Evolutionary conservation across 495 filamentous ascomycete genomes (phyloP), one percentile per base, ranked within the genome.

Genomic region (Cryomyces minteri): DNA sequence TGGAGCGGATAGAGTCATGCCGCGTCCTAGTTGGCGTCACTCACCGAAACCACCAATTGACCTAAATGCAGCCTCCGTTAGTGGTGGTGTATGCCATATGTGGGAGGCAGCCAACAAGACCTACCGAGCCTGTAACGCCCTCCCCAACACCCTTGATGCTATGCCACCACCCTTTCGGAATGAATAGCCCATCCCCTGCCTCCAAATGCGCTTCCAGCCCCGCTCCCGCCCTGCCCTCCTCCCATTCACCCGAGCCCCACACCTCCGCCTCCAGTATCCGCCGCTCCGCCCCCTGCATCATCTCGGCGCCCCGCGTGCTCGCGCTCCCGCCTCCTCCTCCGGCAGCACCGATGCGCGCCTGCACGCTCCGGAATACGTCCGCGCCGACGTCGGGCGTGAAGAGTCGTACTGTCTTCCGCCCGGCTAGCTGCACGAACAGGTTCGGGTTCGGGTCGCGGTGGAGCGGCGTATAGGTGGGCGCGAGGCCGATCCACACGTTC

Each of bases 161-260:
- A 70, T 98, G 90, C 90, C 90, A 98, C 86, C 87, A 98, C 9
- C 84, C 85, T 48, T 73, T 76, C 0, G 88, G 90, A 45, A 98
- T 88, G 57, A 88, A 95, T 38, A 96, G 47, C 0, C 68, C 76
- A 67, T 95, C 87, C 0, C 82, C 79, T 10, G 69, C 62, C 3
- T 61, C 57, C 32, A 94, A 52, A n/a, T 53, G 46, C 8, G 70
- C 78, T 51, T 90, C 77, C 49, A 62, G 68, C 4, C 68, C 70
- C 31, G 54, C 48, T 53, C 58, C 51, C 9, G 9, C 9, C 12
- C 9, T 14, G 2, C 51, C 61, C 4, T 45, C 31, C 4, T 58
- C 55, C 28, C 50, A 48, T 31, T 50, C 48, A 1, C 49, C 47
- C 31, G 37, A 46, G 1, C 61, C 66, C 90, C 90, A 98, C 10